Evolutionary conservation across 371 early-diverging fungal species (phyloP).

Genomic region (Syncephalis fuscata): DNA sequence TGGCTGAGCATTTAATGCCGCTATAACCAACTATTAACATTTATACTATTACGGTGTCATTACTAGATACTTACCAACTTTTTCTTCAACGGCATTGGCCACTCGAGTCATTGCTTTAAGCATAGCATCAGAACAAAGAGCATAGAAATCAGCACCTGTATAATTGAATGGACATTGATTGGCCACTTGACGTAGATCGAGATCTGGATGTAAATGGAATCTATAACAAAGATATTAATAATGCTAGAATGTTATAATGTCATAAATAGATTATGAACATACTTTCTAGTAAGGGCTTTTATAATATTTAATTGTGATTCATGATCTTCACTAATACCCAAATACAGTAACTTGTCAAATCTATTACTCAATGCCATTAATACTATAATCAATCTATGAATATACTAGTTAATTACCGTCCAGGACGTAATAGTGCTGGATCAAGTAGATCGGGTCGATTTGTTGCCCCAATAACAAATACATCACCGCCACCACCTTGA

Average conservation of each 20-base stretch:
- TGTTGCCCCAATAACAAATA: slow-evolving; percentile 99
- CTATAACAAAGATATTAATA: slow-evolving; percentile 12
- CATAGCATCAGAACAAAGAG: slow-evolving; percentile 92
- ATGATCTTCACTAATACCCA: slow-evolving; percentile 80
- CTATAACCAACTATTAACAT: too few species aligned
- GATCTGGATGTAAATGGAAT: slow-evolving; percentile 61
- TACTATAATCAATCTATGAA: slow-evolving; percentile 6
- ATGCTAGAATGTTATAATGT: background rate
- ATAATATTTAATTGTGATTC: slow-evolving; percentile 76
- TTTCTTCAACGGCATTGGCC: slow-evolving; percentile 57
- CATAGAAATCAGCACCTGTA: slow-evolving; percentile 97
- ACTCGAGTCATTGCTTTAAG: slow-evolving; percentile 87
- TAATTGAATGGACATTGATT: slow-evolving; percentile 75
- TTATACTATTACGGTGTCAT: background rate
- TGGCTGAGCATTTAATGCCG: too few species aligned
- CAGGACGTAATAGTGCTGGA: slow-evolving; percentile 91
- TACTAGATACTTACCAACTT: slow-evolving; percentile 20
- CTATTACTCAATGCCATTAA: slow-evolving; percentile 15
- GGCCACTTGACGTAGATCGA: slow-evolving; percentile 58
- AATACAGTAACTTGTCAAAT: slow-evolving; percentile 90
- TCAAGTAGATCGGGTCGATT: slow-evolving; percentile 99
- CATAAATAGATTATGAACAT: slow-evolving; percentile 11
- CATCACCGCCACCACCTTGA: slow-evolving; percentile 48
- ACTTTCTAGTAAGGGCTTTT: slow-evolving; percentile 86
- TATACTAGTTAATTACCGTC: slow-evolving; percentile 35